Evolutionary conservation across 2,329 filamentous ascomycete species (phyloP).

Genomic region (Penicillium sumatraense): DNA sequence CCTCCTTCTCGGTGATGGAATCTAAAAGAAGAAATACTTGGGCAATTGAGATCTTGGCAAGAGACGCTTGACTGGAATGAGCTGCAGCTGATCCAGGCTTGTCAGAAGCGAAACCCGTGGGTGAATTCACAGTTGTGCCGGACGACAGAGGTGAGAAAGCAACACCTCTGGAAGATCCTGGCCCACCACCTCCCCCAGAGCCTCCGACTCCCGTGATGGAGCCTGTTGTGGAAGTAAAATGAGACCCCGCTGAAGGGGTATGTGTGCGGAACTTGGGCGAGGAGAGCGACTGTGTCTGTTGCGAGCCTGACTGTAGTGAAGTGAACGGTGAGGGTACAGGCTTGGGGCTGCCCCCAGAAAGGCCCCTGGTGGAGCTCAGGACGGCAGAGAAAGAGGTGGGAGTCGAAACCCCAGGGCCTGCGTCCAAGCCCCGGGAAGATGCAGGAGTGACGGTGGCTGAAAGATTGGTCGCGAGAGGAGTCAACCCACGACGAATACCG

Average conservation of each 20-base stretch:
- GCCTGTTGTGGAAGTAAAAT: slow-evolving; percentile 61
- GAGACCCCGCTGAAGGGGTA: slow-evolving; percentile 58
- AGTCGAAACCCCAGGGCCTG: slow-evolving; percentile 52
- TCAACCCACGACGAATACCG: slow-evolving; percentile 60
- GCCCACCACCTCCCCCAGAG: slow-evolving; percentile 57
- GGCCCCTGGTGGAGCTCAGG: slow-evolving; percentile 54
- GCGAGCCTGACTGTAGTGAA: slow-evolving; percentile 58
- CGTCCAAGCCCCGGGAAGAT: slow-evolving; percentile 45
- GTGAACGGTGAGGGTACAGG: slow-evolving; percentile 60
- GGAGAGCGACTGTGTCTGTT: slow-evolving; percentile 61
- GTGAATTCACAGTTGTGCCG: slow-evolving; percentile 58
- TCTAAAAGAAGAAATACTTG: slow-evolving; percentile 94
- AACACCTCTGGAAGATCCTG: slow-evolving; percentile 60
- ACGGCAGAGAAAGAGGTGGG: slow-evolving; percentile 59
- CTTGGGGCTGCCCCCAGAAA: slow-evolving; percentile 59
- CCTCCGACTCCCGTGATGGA: slow-evolving; percentile 57
- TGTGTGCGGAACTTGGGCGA: slow-evolving; percentile 61
- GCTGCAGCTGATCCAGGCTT: slow-evolving; percentile 49
- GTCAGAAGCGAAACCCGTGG: slow-evolving; percentile 57
- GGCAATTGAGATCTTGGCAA: slow-evolving; percentile 92
- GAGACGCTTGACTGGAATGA: slow-evolving; percentile 60
- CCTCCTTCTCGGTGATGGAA: slow-evolving; percentile 93
- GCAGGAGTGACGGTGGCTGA: slow-evolving; percentile 46
- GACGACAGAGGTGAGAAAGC: slow-evolving; percentile 65
- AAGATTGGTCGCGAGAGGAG: slow-evolving; percentile 61